Percentiles rank a stretch among this genome's conserved stretches.
Conservation (phyloP, 116 monocot genomes). For the Zostera marina region DNA sequence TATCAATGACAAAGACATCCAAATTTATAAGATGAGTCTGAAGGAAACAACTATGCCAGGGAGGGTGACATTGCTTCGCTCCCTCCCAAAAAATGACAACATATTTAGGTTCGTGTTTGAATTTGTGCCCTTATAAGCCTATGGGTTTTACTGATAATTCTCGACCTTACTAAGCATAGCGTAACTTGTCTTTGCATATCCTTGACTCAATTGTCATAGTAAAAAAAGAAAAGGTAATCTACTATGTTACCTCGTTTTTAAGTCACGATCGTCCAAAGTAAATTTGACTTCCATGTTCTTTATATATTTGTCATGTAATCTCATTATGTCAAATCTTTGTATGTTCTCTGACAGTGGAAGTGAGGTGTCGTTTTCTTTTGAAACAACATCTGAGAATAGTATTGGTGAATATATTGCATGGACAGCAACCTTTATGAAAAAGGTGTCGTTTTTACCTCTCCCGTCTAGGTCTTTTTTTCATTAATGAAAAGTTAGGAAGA, state of each 20-base stretch:
- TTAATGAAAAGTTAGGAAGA: too few species aligned
- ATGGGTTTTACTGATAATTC: neutral
- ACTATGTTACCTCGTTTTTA: neutral
- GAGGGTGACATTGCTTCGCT: slow-evolving; percentile 30
- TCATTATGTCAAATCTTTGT: neutral
- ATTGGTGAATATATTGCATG: slow-evolving; percentile 34
- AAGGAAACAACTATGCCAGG: slow-evolving; percentile 17
- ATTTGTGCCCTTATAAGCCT: neutral
- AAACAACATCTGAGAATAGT: slow-evolving; percentile 16
- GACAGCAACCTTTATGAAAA: slow-evolving; percentile 31
- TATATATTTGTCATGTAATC: neutral
- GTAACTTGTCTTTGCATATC: neutral
- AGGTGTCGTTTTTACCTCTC: slow-evolving; percentile 22
- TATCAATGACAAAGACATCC: slow-evolving; percentile 43
- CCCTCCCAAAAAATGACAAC: slow-evolving; percentile 32
- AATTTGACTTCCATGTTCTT: neutral
- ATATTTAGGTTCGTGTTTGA: slow-evolving; percentile 39
- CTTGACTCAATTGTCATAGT: neutral
- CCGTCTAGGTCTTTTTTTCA: neutral
- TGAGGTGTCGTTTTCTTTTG: slow-evolving; percentile 34
- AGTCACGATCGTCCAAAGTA: neutral
- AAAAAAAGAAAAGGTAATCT: neutral
- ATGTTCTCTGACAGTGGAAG: slow-evolving; percentile 43
- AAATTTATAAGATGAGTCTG: slow-evolving; percentile 33
- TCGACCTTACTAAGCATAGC: neutral